Conservation (phyloP, 257 asterid genomes). For the Eucommia ulmoides region DNA sequence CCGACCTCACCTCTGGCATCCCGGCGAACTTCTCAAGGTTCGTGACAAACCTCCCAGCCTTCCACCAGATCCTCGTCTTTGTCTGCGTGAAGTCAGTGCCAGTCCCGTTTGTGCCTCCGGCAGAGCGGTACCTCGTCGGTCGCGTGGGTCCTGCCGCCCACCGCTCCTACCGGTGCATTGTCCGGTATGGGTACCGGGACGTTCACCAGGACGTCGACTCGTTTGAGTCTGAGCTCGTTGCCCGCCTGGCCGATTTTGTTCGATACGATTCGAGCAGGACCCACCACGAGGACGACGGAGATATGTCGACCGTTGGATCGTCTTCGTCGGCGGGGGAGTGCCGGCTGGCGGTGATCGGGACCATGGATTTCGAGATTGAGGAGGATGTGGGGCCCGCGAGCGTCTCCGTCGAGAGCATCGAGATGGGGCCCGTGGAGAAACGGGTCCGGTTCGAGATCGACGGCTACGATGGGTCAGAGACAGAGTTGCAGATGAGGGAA, state of each 20-base stretch:
- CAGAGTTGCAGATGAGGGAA: neutral
- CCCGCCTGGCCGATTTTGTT: neutral
- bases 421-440: neutral
- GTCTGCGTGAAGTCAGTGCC: conserved; percentile 1
- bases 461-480: neutral
- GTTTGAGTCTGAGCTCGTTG: neutral
- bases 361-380: neutral
- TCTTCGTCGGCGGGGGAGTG: neutral
- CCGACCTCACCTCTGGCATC: neutral
- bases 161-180: conserved; percentile 2
- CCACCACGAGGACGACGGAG: neutral
- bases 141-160: conserved; percentile 4
- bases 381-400: neutral
- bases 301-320: neutral
- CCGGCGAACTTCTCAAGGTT: conserved; percentile 1
- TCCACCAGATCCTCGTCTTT: conserved; percentile 1
- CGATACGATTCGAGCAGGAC: neutral
- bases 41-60: conserved; percentile 3
- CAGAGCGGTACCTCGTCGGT: neutral
- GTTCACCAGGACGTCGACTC: conserved; percentile 1
- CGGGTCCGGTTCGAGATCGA: neutral
- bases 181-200: conserved; percentile 1
- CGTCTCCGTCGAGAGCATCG: neutral
- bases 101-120: conserved; percentile 2
- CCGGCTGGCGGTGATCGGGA: conserved; percentile 1